Evolutionary conservation across 805 yeast genomes (phyloP).

Genomic region (Pichia heedii): DNA sequence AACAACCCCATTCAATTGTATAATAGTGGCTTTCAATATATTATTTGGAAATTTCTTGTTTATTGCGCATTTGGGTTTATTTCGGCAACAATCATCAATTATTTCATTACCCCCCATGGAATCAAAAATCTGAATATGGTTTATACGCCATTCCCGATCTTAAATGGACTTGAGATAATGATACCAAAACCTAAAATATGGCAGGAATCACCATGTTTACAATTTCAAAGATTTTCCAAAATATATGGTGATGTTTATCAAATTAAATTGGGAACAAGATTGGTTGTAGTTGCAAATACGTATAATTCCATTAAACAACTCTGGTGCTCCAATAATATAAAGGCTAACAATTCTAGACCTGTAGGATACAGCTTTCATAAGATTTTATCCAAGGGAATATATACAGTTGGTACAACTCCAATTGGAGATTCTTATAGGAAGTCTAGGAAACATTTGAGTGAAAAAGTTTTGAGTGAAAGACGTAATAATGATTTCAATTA

Average conservation of each 20-base stretch:
- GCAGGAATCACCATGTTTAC: conserved; percentile 35
- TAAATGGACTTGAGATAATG: conserved; percentile 19
- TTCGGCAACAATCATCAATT: neutral
- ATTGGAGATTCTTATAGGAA: conserved; percentile 37
- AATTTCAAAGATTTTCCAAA: conserved; percentile 37
- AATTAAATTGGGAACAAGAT: conserved; percentile 47
- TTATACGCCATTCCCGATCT: conserved; percentile 18
- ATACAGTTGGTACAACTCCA: conserved; percentile 61
- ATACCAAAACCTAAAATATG: conserved; percentile 18
- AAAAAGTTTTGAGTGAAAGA: conserved; percentile 31
- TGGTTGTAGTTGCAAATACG: conserved; percentile 60
- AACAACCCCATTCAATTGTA: no score
- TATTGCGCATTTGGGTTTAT: neutral
- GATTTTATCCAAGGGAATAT: conserved; percentile 46
- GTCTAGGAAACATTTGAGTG: conserved; percentile 41
- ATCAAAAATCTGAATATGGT: conserved; percentile 11
- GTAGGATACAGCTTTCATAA: conserved; percentile 57
- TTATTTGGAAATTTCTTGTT: neutral
- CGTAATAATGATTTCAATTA: conserved; percentile 27
- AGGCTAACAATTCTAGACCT: conserved; percentile 61
- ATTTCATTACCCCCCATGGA: conserved; percentile 1
- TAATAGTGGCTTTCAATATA: no score
- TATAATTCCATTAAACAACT: conserved; percentile 43
- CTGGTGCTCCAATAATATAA: conserved; percentile 40
- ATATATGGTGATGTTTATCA: conserved; percentile 46